Conservation (phyloP, 345 rosid genomes). For the Boechera retrofracta region DNA sequence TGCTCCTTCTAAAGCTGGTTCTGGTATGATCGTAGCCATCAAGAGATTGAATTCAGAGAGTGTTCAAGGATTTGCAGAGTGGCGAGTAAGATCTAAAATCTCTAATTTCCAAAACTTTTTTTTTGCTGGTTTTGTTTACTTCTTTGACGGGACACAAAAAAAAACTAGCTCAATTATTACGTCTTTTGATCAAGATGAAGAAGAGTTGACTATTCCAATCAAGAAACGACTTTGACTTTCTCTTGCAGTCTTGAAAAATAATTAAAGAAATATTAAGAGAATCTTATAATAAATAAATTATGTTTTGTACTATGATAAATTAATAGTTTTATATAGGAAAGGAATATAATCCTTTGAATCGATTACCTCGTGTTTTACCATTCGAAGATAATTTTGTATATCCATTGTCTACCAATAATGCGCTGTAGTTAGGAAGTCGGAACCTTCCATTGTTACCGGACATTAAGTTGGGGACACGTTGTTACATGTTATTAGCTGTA, state of each 20-base stretch:
- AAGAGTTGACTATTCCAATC: slow-evolving; percentile 39
- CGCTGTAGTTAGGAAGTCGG: neutral
- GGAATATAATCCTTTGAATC: neutral
- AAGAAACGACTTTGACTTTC: slow-evolving; percentile 34
- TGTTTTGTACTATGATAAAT: slow-evolving; percentile 4
- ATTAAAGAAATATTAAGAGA: neutral
- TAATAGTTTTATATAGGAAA: neutral
- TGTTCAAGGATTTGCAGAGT: slow-evolving; percentile 73
- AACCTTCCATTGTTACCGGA: slow-evolving; percentile 11
- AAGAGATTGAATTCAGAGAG: slow-evolving; percentile 75
- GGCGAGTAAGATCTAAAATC: slow-evolving; percentile 62
- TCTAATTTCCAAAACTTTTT: too few species aligned
- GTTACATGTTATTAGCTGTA: slow-evolving; percentile 4
- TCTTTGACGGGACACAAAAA: neutral
- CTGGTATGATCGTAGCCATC: slow-evolving; percentile 73
- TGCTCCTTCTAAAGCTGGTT: slow-evolving; percentile 61
- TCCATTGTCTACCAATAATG: neutral
- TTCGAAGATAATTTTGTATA: too few species aligned
- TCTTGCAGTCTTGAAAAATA: slow-evolving; percentile 12
- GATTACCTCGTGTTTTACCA: neutral
- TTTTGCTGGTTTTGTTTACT: slow-evolving; percentile 11
- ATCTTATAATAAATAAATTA: neutral
- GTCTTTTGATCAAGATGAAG: slow-evolving; percentile 15
- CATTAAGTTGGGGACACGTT: slow-evolving; percentile 25
- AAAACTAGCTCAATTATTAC: slow-evolving; percentile 8